Evolutionary conservation across 495 filamentous ascomycete species (phyloP).

Genomic region (Aspergillus coremiiformis): DNA sequence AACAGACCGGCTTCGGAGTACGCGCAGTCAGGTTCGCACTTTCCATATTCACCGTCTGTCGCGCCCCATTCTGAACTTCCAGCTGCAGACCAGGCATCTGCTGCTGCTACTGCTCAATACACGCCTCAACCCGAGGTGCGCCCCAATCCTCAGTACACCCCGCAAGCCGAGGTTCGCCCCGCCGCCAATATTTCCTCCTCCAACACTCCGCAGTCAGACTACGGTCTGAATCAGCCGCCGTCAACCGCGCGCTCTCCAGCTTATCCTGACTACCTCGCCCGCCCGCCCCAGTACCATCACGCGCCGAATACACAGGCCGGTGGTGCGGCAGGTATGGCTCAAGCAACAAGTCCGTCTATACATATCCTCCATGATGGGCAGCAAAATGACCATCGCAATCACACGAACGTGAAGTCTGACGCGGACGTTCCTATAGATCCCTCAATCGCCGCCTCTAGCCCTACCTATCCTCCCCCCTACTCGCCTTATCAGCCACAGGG

Average conservation of each 20-base stretch:
- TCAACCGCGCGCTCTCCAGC: conserved; percentile 71
- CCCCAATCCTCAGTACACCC: conserved; percentile 46
- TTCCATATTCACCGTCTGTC: conserved; percentile 65
- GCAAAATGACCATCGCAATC: conserved; percentile 56
- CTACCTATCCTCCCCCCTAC: conserved; percentile 78
- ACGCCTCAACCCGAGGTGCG: conserved; percentile 42
- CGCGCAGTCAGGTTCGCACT: conserved; percentile 97
- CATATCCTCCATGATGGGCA: conserved; percentile 67
- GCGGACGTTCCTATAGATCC: conserved; percentile 98
- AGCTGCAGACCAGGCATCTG: conserved; percentile 80
- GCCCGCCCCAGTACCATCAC: conserved; percentile 55
- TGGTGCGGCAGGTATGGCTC: conserved; percentile 87
- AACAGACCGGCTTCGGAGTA: conserved; percentile 88
- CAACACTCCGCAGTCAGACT: conserved; percentile 83
- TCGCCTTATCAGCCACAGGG: conserved; percentile 76
- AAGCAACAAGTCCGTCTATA: conserved; percentile 95
- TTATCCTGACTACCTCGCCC: conserved; percentile 70
- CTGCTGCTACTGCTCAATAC: conserved; percentile 52
- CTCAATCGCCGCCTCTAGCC: conserved; percentile 86
- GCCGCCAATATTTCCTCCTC: conserved; percentile 55
- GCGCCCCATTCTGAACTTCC: conserved; percentile 72
- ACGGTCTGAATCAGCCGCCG: conserved; percentile 65
- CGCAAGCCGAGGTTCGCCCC: conserved; percentile 70
- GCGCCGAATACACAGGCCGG: conserved; percentile 64
- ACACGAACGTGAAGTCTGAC: conserved; percentile 81